phyloP scores from a whole-genome alignment of 2,329 filamentous ascomycete species.

The Hypoxylon sp. region DNA sequence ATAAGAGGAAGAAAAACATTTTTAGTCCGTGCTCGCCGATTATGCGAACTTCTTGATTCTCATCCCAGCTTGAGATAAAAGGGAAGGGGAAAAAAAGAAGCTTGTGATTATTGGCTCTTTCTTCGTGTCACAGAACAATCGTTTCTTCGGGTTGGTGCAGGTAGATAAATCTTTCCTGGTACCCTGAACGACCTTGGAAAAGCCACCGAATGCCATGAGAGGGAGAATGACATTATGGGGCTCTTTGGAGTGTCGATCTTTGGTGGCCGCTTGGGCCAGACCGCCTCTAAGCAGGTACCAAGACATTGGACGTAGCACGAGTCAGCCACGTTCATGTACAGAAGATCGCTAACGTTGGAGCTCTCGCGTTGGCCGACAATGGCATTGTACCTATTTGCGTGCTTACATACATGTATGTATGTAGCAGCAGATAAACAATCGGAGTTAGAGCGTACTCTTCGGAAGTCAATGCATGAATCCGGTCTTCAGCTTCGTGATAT shows the following conservation, averaged over 20 bases:
- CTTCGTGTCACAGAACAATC: conserved; percentile 34
- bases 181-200: conserved; percentile 21
- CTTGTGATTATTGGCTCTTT: conserved; percentile 10
- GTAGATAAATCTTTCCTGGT: conserved; percentile 19
- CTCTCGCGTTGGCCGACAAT: conserved; percentile 35
- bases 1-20: conserved; percentile 1
- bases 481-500: conserved; percentile 4
- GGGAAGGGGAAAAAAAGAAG: neutral
- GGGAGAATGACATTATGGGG: conserved; percentile 39
- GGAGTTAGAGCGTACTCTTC: conserved; percentile 12
- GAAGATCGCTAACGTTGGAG: conserved; percentile 32
- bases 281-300: conserved; percentile 41
- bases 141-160: conserved; percentile 38
- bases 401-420: conserved; percentile 3
- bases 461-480: conserved; percentile 26
- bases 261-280: conserved; percentile 38
- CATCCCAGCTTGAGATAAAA: neutral
- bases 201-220: conserved; percentile 43
- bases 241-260: conserved; percentile 44
- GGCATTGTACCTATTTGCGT: conserved; percentile 35
- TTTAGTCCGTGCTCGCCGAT: neutral
- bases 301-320: conserved; percentile 41
- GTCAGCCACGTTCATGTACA: conserved; percentile 40
- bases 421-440: conserved; percentile 18
- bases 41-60: conserved; percentile 6